phyloP scores from a whole-genome alignment of 129 eudicot species.

The Artemisia argyi region DNA sequence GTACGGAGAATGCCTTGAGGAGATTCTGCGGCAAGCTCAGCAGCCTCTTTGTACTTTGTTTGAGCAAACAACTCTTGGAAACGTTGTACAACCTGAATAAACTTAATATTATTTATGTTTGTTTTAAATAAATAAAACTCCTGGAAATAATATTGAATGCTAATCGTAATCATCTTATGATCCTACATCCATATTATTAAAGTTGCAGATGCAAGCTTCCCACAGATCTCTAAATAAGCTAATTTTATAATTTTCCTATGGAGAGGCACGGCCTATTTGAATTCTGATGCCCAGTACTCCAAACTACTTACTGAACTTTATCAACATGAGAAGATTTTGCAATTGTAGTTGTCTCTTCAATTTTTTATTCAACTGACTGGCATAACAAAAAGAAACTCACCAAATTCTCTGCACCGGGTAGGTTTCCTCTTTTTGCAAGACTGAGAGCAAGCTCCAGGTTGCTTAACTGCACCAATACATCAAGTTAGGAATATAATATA shows the following conservation, averaged over 20 bases:
- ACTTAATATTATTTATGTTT: conserved; percentile 12
- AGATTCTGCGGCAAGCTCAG: conserved; percentile 99
- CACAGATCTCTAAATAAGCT: too few relatives aligned
- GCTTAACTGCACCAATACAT: conserved; percentile 56
- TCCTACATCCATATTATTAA: too few relatives aligned
- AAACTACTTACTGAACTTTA: background rate
- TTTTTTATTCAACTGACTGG: background rate
- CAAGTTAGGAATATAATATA: background rate
- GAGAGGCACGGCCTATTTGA: too few relatives aligned
- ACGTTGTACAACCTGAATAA: conserved; percentile 87
- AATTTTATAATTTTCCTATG: too few relatives aligned
- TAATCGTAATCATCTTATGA: too few relatives aligned
- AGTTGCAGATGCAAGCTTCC: too few relatives aligned
- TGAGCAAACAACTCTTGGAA: conserved; percentile 97
- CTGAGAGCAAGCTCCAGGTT: conserved; percentile 97
- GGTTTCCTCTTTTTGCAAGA: conserved; percentile 97
- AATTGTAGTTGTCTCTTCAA: conserved; percentile 1
- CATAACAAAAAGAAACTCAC: conserved; percentile 31
- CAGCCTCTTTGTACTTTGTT: conserved; percentile 98
- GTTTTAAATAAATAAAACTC: too few relatives aligned
- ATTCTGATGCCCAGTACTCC: too few relatives aligned
- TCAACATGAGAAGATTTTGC: background rate
- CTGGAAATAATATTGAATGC: too few relatives aligned
- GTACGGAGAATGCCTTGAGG: conserved; percentile 98
- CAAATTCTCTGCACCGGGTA: conserved; percentile 98